phyloP scores from a whole-genome alignment of 2,329 filamentous ascomycete genomes.

The Exophiala calicioides region DNA sequence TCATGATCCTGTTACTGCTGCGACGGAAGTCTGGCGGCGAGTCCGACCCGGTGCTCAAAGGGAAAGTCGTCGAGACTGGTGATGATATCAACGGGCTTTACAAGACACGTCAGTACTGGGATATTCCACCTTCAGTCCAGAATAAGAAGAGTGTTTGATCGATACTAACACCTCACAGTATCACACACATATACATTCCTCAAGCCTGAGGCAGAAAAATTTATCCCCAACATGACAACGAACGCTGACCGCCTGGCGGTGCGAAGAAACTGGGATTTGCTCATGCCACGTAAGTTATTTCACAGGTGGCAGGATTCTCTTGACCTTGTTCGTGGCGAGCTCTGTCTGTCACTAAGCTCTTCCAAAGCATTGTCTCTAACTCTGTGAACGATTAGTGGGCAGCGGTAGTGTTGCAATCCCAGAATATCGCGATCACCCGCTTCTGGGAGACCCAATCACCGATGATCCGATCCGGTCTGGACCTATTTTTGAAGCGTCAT shows the following conservation, averaged over 20 bases:
- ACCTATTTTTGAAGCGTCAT: constrained; percentile 37
- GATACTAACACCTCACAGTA: too few species aligned
- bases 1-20: constrained; percentile 33
- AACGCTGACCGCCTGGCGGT: constrained; percentile 36
- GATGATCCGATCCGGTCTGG: constrained; percentile 36
- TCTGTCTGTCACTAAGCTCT: too few species aligned
- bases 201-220: constrained; percentile 34
- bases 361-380: too few species aligned
- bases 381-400: too few species aligned
- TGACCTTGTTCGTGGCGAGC: too few species aligned
- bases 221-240: constrained; percentile 37
- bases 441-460: constrained; percentile 36
- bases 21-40: constrained; percentile 19
- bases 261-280: constrained; percentile 36
- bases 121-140: too few species aligned
- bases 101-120: constrained; percentile 34
- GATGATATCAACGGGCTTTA: constrained; percentile 39
- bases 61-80: constrained; percentile 33
- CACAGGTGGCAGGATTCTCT: neutral
- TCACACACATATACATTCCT: constrained; percentile 35
- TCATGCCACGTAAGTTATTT: constrained; percentile 34
- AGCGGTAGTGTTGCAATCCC: constrained; percentile 37
- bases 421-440: constrained; percentile 35
- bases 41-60: constrained; percentile 5
- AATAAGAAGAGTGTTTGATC: too few species aligned